phyloP scores from a whole-genome alignment of 805 yeast genomes.

The Candida taoyuanica region DNA sequence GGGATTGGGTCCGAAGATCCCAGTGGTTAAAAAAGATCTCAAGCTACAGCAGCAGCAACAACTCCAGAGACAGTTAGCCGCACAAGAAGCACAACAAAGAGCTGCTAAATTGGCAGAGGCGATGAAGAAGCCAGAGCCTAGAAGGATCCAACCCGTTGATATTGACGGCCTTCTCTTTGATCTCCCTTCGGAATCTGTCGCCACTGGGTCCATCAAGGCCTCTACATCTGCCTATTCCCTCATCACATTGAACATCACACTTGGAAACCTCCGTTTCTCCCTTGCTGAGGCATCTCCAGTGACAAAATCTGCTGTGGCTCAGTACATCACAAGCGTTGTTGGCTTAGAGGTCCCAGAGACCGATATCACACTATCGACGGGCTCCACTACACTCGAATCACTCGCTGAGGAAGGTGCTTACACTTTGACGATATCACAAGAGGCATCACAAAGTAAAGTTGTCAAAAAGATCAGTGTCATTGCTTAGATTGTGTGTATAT shows the following conservation, averaged over 20 bases:
- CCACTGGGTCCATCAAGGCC: constrained; percentile 6
- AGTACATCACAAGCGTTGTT: constrained; percentile 10
- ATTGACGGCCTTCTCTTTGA: constrained; percentile 23
- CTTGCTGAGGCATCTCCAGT: constrained; percentile 3
- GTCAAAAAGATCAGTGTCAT: constrained; percentile 17
- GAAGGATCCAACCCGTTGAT: constrained; percentile 13
- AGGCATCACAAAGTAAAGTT: constrained; percentile 10
- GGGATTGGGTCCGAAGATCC: constrained; percentile 24
- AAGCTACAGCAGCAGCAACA: constrained; percentile 13
- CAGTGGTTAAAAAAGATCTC: constrained; percentile 22
- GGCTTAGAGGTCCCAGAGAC: constrained; percentile 18
- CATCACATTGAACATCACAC: constrained; percentile 20
- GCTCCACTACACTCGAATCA: constrained; percentile 6
- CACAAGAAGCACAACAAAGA: constrained; percentile 3
- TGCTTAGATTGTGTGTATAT: constrained; percentile 4
- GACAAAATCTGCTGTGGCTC: constrained; percentile 12
- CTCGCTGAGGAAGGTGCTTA: constrained; percentile 18
- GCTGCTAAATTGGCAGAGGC: constrained; percentile 1
- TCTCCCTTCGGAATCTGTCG: constrained; percentile 9
- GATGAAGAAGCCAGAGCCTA: constrained; percentile 4
- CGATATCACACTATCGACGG: constrained; percentile 13
- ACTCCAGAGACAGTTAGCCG: constrained; percentile 6
- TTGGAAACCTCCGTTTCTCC: constrained; percentile 14
- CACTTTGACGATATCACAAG: constrained; percentile 16
- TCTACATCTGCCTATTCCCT: constrained; percentile 18